Evolutionary conservation across 441 rosid genomes (phyloP), one percentile per base, ranked within the genome.

Genomic region (Populus trichocarpa): DNA sequence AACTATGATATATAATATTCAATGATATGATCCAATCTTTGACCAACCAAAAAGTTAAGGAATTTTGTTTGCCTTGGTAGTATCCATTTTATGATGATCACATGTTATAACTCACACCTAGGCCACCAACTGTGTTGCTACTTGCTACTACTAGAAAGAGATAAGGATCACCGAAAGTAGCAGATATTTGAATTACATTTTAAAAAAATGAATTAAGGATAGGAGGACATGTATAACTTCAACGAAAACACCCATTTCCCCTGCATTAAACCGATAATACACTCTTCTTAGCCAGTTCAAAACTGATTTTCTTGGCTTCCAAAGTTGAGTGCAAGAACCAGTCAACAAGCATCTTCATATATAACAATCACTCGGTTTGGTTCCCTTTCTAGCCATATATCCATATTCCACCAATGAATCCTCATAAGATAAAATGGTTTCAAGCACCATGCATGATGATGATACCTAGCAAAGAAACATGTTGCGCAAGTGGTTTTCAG

Each of bases 391-490:
- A 46, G 57, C 57, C 20, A 46, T 46, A 4, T 14, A 46, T 13
- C 35, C 18, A 66, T 30, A 30, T 30, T 40, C 50, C 50, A 40
- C 50, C 50, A 12, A 40, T 40, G 16, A 40, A 40, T 40, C 14
- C 50, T 3, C 50, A 40, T 18, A 14, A 7, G 65, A 38, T 18
- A 14, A 35, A 40, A 68, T 57, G 53, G 23, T 72, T 70, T 11
- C 22, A 75, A 46, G 38, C 78, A 77, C 75, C 69, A 79, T 77
- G 73, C 71, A 81, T 75, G 71, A 84, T 79, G 77, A 63, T 84
- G 82, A 69, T 28, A 33, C 78, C 82, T 40, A 40, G 46, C 46
- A 11, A 40, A 40, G 35, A 12, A 69, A 82, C 82, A 78, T 75
- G 77, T 68, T 70, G 81, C 78, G 66, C 59, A 30, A 81, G 76